These are phyloP conservation scores for Dactylis glomerata DNA, from an alignment of 176 grass and related monocot genomes.

Conservation along the genomic window DNA sequence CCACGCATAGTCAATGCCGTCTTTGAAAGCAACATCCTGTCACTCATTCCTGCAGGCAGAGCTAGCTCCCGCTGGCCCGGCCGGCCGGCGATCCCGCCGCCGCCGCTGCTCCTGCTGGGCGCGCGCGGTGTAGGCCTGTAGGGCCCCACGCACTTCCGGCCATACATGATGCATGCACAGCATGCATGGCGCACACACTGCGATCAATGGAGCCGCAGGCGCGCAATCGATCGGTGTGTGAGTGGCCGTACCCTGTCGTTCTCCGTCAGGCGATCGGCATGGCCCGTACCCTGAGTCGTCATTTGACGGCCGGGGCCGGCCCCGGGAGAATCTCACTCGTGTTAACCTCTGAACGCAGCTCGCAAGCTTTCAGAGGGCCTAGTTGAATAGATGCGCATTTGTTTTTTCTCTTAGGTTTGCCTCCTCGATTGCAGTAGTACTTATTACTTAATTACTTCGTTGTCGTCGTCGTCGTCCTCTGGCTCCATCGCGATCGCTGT, in stretches of 20 bases:
- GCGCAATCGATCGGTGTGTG: neutral
- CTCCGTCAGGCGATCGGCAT: conserved; percentile 28
- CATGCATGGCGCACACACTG: conserved; percentile 9
- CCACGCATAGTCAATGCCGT: neutral
- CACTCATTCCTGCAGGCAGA: conserved; percentile 1
- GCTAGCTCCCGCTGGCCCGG: neutral
- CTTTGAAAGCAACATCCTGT: conserved; percentile 8
- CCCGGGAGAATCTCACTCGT: conserved; percentile 38
- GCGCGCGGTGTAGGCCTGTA: neutral
- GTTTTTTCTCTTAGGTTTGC: neutral
- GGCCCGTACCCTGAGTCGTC: conserved; percentile 46
- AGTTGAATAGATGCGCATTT: conserved; percentile 4
- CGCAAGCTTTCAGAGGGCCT: neutral
- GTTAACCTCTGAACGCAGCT: neutral
- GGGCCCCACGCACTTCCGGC: conserved; percentile 16
- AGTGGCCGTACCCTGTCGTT: conserved; percentile 26
- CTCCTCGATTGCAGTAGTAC: neutral
- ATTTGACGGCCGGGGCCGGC: conserved; percentile 45
- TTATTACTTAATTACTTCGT: neutral
- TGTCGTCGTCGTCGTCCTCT: neutral
- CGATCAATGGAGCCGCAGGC: neutral
- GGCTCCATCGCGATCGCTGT: neutral
- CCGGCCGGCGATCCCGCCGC: conserved; percentile 41
- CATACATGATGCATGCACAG: neutral
- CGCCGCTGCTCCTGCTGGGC: conserved; percentile 22